These are phyloP conservation scores for Sporothrix protearum DNA, from an alignment of 2,329 filamentous ascomycete species.

Conservation along the genomic window DNA sequence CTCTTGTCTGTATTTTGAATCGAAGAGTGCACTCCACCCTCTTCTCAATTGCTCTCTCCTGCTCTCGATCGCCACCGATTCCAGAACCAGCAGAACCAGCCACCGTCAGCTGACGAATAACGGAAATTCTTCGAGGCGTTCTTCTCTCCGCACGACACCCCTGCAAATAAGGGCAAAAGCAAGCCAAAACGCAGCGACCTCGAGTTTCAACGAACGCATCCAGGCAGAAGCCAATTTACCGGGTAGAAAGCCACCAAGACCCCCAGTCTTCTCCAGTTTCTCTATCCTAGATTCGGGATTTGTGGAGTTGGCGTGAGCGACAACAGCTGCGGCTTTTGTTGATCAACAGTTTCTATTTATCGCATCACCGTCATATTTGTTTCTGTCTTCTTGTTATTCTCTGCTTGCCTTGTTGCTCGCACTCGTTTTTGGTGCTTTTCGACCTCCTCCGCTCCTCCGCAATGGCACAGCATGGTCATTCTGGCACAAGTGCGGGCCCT, in stretches of 20 bases:
- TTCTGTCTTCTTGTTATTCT: background rate
- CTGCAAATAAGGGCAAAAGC: background rate
- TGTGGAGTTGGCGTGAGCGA: background rate
- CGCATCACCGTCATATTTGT: background rate
- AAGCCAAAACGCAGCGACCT: background rate
- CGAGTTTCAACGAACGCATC: background rate
- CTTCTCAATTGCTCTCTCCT: background rate
- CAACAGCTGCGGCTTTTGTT: background rate
- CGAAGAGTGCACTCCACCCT: background rate
- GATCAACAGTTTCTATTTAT: background rate
- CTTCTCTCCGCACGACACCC: slow-evolving; percentile 7
- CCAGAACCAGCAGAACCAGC: background rate
- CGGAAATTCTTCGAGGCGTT: background rate
- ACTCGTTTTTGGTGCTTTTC: background rate
- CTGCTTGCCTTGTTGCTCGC: slow-evolving; percentile 8
- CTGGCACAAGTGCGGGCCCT: slow-evolving; percentile 8
- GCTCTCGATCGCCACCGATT: background rate
- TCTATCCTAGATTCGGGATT: background rate
- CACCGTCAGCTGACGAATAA: slow-evolving; percentile 4
- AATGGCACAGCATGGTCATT: background rate
- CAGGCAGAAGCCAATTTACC: slow-evolving; percentile 6
- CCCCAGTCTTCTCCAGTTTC: background rate
- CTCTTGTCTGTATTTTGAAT: background rate
- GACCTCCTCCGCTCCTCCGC: background rate
- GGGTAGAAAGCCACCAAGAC: background rate